Evolutionary conservation across 2,329 filamentous ascomycete genomes (phyloP), one percentile per base, ranked within the genome.

Genomic region (Aspergillus sp.): DNA sequence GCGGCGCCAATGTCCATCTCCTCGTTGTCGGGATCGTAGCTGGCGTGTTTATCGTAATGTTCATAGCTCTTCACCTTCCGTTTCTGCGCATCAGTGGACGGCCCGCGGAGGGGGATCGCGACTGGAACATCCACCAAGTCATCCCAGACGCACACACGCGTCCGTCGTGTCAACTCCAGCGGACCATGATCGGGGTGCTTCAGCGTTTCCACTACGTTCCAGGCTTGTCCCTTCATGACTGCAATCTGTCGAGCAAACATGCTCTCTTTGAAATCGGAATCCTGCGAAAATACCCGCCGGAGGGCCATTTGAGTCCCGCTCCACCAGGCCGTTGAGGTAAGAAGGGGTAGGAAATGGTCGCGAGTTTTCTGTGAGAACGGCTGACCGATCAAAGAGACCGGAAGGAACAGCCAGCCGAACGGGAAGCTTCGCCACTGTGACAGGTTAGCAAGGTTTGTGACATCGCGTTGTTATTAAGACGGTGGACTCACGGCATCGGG

Each of bases 201-300:
- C 63, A 99, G 84, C 0, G 95, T 97, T 79, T 99, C 95, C 4
- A 99, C 95, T 0, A 99, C 95, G 73, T 99, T 99, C 92, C 95
- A 99, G 0, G 95, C 95, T 74, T 99, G 95, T 10, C 95, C 95
- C 78, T 99, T 99, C 92, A 99, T 97, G 61, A 99, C 95, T 1
- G 95, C 94, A 63, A 99, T 96, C 73, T 99, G 95, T 67, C 91
- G 88, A n/a, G 92, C 92, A 78, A 97, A 99, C 95, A 99, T 99
- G 77, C 91, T 90, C 79, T 99, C 95, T 74, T 98, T 92, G 76
- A 99, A 99, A 77, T 99, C 95, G 2, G 89, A 88, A 75, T 99
- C 95, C 73, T 96, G 87, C 66, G 91, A 89, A 74, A 99, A 99
- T 49, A 97, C 89, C 63, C 87, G 86, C 57, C 95, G 91, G 41